Evolutionary conservation across 2,329 filamentous ascomycete species (phyloP).

Genomic region (Basipetospora sp.): DNA sequence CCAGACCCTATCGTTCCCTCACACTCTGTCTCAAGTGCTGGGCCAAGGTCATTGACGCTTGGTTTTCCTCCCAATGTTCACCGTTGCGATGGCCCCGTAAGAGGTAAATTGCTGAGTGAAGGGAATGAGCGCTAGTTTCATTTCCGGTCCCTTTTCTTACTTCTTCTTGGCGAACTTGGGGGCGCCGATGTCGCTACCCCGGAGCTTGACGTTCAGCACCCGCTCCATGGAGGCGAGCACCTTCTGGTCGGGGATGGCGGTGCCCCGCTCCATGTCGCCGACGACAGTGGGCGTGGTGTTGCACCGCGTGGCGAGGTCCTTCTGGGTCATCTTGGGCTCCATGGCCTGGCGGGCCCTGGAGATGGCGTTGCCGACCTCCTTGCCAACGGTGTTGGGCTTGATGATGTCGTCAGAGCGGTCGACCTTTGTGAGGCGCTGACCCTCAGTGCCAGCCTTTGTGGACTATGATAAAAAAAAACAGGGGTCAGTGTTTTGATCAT

Average conservation of each 20-base stretch:
- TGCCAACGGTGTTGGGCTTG: conserved; percentile 84
- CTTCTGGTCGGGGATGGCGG: conserved; percentile 69
- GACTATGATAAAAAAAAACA: conserved; percentile 19
- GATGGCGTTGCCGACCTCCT: conserved; percentile 70
- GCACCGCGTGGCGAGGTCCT: conserved; percentile 70
- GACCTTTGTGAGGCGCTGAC: conserved; percentile 93
- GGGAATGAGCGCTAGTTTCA: neutral
- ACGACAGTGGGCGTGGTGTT: conserved; percentile 72
- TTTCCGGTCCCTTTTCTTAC: conserved; percentile 3
- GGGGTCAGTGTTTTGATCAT: too few relatives aligned
- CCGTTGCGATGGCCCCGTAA: neutral
- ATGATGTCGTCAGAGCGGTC: conserved; percentile 95
- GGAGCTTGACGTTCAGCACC: conserved; percentile 74
- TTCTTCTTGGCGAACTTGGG: conserved; percentile 61
- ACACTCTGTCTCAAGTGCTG: too few relatives aligned
- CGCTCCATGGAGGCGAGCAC: conserved; percentile 64
- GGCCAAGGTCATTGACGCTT: neutral
- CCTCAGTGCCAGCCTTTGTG: conserved; percentile 49
- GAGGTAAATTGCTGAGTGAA: too few relatives aligned
- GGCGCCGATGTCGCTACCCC: conserved; percentile 71
- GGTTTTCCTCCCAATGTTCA: neutral
- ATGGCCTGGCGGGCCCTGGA: conserved; percentile 62
- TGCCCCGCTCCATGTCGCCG: conserved; percentile 72
- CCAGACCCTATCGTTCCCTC: too few relatives aligned
- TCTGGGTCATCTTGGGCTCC: conserved; percentile 93